Evolutionary conservation across 495 filamentous ascomycete genomes (phyloP).

Genomic region (Penicillium paxilli): DNA sequence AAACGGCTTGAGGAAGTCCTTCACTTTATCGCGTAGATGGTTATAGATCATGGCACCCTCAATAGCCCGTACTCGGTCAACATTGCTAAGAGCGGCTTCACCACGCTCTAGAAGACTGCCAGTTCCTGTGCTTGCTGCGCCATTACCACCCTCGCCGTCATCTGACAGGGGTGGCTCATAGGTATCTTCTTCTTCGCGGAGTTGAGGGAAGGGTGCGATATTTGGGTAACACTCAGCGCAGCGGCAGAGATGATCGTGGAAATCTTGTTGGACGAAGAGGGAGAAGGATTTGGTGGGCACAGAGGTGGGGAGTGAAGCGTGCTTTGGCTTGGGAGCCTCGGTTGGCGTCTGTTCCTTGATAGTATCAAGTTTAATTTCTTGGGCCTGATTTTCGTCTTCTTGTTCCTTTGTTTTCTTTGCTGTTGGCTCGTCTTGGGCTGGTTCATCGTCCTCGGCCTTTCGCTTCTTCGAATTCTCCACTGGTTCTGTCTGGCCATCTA

Average conservation of each 20-base stretch:
- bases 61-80: constrained; percentile 90
- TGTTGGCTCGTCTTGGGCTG: constrained; percentile 31
- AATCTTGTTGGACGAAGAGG: constrained; percentile 73
- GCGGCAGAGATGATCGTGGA: constrained; percentile 75
- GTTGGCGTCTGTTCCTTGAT: constrained; percentile 21
- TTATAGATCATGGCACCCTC: constrained; percentile 98
- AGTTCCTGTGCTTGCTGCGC: constrained; percentile 56
- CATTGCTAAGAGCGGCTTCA: constrained; percentile 82
- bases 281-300: constrained; percentile 62
- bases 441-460: constrained; percentile 64
- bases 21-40: constrained; percentile 89
- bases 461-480: constrained; percentile 63
- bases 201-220: constrained; percentile 66
- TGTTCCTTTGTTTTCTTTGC: constrained; percentile 62
- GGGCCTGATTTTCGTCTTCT: background rate
- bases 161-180: constrained; percentile 87
- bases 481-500: constrained; percentile 13
- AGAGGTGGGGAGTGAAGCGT: constrained; percentile 43
- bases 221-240: constrained; percentile 77
- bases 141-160: constrained; percentile 41
- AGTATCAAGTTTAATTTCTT: constrained; percentile 22
- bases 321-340: constrained; percentile 38
- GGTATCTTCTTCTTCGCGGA: constrained; percentile 89
- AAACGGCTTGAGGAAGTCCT: constrained; percentile 87
- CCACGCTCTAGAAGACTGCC: constrained; percentile 85